Conservation (phyloP, 345 rosid genomes). For the Schrenkiella parvula region DNA sequence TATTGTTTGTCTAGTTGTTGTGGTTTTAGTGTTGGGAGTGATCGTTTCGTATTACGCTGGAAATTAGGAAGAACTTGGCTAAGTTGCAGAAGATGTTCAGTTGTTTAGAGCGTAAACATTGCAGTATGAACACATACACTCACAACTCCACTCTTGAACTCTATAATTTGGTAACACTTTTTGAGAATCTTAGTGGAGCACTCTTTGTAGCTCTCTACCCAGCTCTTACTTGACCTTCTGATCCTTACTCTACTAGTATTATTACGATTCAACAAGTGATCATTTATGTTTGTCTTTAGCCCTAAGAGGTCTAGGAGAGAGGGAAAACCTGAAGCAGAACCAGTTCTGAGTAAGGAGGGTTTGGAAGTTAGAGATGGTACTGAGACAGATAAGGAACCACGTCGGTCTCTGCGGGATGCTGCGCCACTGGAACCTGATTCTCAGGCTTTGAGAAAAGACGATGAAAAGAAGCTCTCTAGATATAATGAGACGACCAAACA, state of each 20-base stretch:
- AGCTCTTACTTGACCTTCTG: neutral
- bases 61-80: neutral
- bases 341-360: slow-evolving; percentile 34
- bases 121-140: neutral
- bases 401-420: slow-evolving; percentile 48
- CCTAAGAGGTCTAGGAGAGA: slow-evolving; percentile 83
- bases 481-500: slow-evolving; percentile 36
- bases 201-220: neutral
- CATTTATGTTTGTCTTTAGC: slow-evolving; percentile 33
- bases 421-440: slow-evolving; percentile 51
- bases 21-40: neutral
- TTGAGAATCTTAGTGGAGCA: neutral
- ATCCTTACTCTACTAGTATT: neutral
- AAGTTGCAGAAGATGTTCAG: neutral
- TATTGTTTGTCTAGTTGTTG: neutral
- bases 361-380: slow-evolving; percentile 35
- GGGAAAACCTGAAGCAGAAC: slow-evolving; percentile 55
- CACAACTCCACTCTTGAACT: neutral
- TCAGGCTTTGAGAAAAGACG: slow-evolving; percentile 38
- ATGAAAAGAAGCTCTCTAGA: slow-evolving; percentile 43
- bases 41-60: neutral
- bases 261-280: neutral
- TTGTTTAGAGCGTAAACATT: neutral
- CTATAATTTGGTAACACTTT: neutral
- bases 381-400: slow-evolving; percentile 43